Percentiles rank a stretch among this genome's conserved stretches.
Conservation (phyloP, 345 rosid species). For the Pistacia atlantica region DNA sequence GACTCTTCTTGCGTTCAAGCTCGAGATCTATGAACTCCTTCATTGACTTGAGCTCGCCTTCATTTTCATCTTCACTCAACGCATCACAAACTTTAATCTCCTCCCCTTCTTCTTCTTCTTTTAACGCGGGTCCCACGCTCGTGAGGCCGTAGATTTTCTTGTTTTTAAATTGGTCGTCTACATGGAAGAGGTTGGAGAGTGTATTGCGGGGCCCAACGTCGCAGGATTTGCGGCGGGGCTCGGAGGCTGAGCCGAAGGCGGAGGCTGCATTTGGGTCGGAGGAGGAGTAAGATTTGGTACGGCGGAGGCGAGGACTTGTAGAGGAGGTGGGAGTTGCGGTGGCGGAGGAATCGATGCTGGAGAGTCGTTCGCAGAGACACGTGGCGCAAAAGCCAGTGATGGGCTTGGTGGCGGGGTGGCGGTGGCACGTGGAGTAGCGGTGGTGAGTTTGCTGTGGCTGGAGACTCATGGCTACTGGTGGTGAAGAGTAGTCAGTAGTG, state of each 20-base stretch:
- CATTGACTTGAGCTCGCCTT: slow-evolving; percentile 57
- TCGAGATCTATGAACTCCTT: slow-evolving; percentile 76
- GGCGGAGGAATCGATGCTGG: slow-evolving; percentile 52
- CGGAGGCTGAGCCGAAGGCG: slow-evolving; percentile 26
- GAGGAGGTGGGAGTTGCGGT: slow-evolving; percentile 23
- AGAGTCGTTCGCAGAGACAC: slow-evolving; percentile 84
- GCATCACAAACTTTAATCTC: slow-evolving; percentile 7
- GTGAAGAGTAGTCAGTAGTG: slow-evolving; percentile 13
- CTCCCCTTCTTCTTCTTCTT: slow-evolving; percentile 26
- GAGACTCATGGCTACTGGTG: slow-evolving; percentile 33
- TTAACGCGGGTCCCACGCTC: slow-evolving; percentile 13
- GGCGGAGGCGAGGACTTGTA: slow-evolving; percentile 44
- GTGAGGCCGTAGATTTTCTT: slow-evolving; percentile 1
- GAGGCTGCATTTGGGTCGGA: slow-evolving; percentile 20
- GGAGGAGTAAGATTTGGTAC: slow-evolving; percentile 52
- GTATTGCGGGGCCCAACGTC: slow-evolving; percentile 43
- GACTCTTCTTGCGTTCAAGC: slow-evolving; percentile 36
- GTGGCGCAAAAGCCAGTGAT: slow-evolving; percentile 66
- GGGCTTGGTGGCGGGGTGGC: slow-evolving; percentile 56
- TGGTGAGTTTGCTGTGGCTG: slow-evolving; percentile 29
- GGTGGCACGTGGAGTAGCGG: slow-evolving; percentile 54
- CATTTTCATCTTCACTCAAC: slow-evolving; percentile 17
- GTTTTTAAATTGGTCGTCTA: slow-evolving; percentile 31
- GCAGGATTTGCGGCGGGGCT: slow-evolving; percentile 62
- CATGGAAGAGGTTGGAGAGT: slow-evolving; percentile 48